These are phyloP conservation scores for Pythium sp. DNA, from an alignment of 352 stramenopile species.

Conservation along the genomic window DNA sequence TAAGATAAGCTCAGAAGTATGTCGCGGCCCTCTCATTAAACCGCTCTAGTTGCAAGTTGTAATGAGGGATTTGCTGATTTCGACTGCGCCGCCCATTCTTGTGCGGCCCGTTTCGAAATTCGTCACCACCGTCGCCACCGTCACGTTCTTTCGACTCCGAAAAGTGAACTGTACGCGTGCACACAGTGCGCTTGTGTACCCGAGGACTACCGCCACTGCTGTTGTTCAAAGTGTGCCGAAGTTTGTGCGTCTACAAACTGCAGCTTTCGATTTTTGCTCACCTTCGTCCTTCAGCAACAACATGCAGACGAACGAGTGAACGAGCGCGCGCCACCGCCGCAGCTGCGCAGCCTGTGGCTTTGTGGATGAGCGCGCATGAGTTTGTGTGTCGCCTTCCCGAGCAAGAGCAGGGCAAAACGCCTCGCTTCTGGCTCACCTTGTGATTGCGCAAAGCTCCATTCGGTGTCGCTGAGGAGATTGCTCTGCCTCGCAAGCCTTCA, in stretches of 20 bases:
- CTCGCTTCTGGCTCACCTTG: neutral
- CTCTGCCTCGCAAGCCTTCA: too few species aligned
- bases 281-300: too few species aligned
- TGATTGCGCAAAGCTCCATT: neutral
- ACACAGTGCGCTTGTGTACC: neutral
- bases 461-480: too few species aligned
- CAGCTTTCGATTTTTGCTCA: neutral
- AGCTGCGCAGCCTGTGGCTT: neutral
- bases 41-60: too few species aligned
- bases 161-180: neutral
- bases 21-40: too few species aligned
- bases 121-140: neutral
- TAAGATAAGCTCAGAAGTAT: too few species aligned
- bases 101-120: neutral
- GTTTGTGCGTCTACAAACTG: neutral
- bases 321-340: too few species aligned
- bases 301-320: too few species aligned
- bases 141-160: neutral
- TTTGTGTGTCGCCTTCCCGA: neutral
- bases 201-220: neutral
- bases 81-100: too few species aligned
- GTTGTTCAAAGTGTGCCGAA: neutral
- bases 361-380: neutral
- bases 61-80: too few species aligned
- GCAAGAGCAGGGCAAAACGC: neutral